Base-by-base conservation (phyloP, 2,329 filamentous ascomycete species). In the Camillea tinctor region DNA sequence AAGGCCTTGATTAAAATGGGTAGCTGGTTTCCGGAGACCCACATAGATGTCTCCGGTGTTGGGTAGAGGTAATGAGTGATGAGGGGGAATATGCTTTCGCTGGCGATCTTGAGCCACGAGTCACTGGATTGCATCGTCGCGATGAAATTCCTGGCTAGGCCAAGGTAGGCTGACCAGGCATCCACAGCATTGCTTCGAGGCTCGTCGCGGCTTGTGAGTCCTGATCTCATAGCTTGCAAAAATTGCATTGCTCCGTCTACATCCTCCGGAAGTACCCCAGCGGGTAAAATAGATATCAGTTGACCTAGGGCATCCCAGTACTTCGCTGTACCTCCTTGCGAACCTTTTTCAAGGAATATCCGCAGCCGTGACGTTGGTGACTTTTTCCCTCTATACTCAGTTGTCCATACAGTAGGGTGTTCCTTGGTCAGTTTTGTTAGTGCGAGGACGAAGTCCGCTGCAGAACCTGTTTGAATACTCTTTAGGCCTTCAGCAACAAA, bases 271-370 rank as follows among this genome's bases (percentile, higher is more conserved):
- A 94, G 71, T 1, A 87, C 73, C 1, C 64, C 76, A 0, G 71
- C 64, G 49, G 88, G 79, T 1, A 94, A 70, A 0, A 85, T 73
- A 21, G 83, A 78, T 5, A 97, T 72, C 0, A 98, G 75, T 26
- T 80, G 78, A 48, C 83, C 80, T 30, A 96, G 73, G 17, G 84
- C 84, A 23, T 81, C 75, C 95, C 95, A 99, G 71, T 88, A 97
- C 9, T 81, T 83, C 3, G 81, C 76, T 0, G 86, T 80, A 2
- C 90, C 89, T n/a, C 87, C 85, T 69, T 97, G 91, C 0, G 94
- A 96, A 2, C 95, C 94, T 68, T 88, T 91, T 63, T 90, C 88
- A 6, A 98, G 79, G 66, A 96, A 95, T 8, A 86, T 79, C 54
- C 85, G 83, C 3, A 99, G 75, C 21, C 88, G 77, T 3, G 78